Base-by-base conservation (phyloP, 345 rosid genomes). In the Pseudoturritis turrita region DNA sequence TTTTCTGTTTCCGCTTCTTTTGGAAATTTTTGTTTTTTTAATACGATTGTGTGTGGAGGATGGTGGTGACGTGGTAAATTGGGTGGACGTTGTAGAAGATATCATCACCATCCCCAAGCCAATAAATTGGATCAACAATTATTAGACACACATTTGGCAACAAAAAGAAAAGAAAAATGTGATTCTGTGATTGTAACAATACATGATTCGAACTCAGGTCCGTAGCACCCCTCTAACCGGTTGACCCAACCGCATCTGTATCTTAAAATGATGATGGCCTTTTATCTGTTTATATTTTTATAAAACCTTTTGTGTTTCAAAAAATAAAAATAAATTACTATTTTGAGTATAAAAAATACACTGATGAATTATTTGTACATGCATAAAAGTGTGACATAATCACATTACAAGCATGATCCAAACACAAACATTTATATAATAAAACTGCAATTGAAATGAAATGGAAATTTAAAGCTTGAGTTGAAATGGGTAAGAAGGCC, bases 401-500 rank as follows among this genome's bases (percentile, higher is more conserved):
- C 54, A 62, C 17, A 63, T 31, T 18, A 63, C 68, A 62, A 62
- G 18, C 39, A 44, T 18, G 39, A n/a, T 8, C 52, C 31, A 63
- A n/a, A 18, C 55, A 45, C 10, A 13, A 6, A 45, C 8, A 3
- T 28, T 9, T 22, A 21, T 0, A 47, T 5, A 50, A 14, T 3
- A 26, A 9, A 33, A 43, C 6, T 29, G 5, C 31, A 22, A 65
- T 18, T 1, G 7, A 62, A 72, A n/a, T 3, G 12, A 50, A 50
- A 65, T 19, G 28, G 0, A 43, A 43, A 52, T 11, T 25, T 17
- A 75, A 61, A 62, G 44, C 70, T 75, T 69, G 51, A 75, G 70
- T 62, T 75, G 79, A 62, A 75, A 75, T 43, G 79, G 79, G 22
- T 68, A 75, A 54, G 79, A 75, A 7, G 79, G 79, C 64, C 70